Evolutionary conservation across 805 yeast genomes (phyloP), one percentile per base, ranked within the genome.

Genomic region (Suhomyces emberorum): DNA sequence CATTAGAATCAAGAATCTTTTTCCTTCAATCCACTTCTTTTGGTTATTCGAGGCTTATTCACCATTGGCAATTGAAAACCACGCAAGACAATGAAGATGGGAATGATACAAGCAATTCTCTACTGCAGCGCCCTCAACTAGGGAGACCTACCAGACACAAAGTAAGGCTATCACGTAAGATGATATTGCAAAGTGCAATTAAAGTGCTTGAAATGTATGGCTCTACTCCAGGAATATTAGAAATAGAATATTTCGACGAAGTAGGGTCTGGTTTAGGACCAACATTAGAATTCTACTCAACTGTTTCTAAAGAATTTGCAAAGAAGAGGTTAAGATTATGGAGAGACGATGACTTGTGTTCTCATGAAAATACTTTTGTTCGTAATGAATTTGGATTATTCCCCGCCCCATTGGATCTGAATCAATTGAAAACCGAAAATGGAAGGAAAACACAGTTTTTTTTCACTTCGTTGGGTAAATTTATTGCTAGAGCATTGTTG

Each of bases 251-350:
- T 51, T 78, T 73, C 44, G 88, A 83, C 46, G 98, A 91, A 56
- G 96, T 74, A 5, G 98, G 98, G n/a, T 82, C 96, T 0, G 98
- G 98, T 0, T 63, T 88, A 30, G 98, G 98, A 0, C 98, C 98
- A 3, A 91, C 98, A 0, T 67, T 89, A 44, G 98, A 91, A 59
- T 91, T 93, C 53, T 91, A 88, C 52, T 79, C 97, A 0, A 66
- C 72, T 11, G 88, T 86, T 2, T 88, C 96, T 0, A 77, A 70
- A 38, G 88, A 81, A 44, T 88, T 91, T 55, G 65, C 83, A 1
- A 70, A 65, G 45, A 72, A 69, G 34, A 69, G 69, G 18, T 59
- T 81, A 31, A 60, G 59, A 7, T 65, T 93, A 65, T 91, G 98
- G 98, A 72, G 95, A 47, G 44, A 59, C 36, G 52, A 52, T 18